Evolutionary conservation across 2,329 filamentous ascomycete species (phyloP), one percentile per base, ranked within the genome.

Genomic region (Shiraia sp.): DNA sequence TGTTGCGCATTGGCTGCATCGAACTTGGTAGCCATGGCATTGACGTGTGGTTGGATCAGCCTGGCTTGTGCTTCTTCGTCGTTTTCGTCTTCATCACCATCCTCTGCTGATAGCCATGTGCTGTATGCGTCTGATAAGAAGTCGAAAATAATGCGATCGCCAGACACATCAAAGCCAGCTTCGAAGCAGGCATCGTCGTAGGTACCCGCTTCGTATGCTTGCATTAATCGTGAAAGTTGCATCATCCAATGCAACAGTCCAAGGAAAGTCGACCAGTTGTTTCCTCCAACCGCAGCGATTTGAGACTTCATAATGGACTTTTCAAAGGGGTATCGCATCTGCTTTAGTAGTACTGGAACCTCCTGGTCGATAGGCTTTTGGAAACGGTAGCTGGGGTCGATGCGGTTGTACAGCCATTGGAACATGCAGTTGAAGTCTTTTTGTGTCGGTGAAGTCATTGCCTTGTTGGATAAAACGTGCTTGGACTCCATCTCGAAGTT

Each of bases 401-500:
- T 95, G 42, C 90, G 87, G 62, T 90, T 89, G 70, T 99, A 99
- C 3, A 99, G 77, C 88, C 92, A 99, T 63, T 97, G 90, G 64
- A 99, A 99, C 79, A 99, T 95, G 70, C 82, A 87, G 63, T 95
- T 93, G 74, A 99, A 99, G 68, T 99, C 93, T 65, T 99, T 99
- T 59, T 97, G 92, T 1, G 92, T 99, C 0, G 93, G 95, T 30
- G 89, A 95, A 60, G 89, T 92, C 65, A 96, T 85, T 6, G 90
- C 88, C 59, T 96, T 96, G 51, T 88, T 86, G 1, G 89, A 88
- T n/a, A 99, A 76, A 1, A 84, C 86, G 68, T 97, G 88, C 72
- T 95, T 96, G 85, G 95, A 96, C 57, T 97, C 91, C 79, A 96
- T 84, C 71, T 99, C 93, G 61, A 97, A 99, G 65, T 96, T 96